Percentiles rank a stretch among this genome's conserved stretches.
phyloP scores from a whole-genome alignment of 495 filamentous ascomycete genomes.

The Hapsidospora chrysogenum region DNA sequence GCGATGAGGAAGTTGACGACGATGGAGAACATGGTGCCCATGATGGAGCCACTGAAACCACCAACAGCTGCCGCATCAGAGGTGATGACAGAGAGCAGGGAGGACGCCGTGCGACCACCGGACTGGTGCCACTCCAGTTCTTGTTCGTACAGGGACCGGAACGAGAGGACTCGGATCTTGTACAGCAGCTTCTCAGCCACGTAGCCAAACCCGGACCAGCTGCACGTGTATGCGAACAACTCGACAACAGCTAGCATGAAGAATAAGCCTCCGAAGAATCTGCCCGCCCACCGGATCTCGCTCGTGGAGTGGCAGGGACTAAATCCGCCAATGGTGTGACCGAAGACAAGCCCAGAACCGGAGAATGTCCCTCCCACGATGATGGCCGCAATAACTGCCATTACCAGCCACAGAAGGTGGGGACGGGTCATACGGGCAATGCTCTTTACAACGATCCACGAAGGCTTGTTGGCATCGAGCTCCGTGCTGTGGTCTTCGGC shows the following conservation, averaged over 20 bases:
- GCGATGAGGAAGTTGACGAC: constrained; percentile 23
- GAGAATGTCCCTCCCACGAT: constrained; percentile 26
- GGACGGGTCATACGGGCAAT: constrained; percentile 9
- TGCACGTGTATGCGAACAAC: constrained; percentile 24
- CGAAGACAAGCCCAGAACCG: constrained; percentile 33
- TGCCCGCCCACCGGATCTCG: constrained; percentile 17
- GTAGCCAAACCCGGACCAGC: constrained; percentile 29
- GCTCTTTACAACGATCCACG: constrained; percentile 6
- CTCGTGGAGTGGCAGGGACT: constrained; percentile 17
- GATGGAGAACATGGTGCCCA: constrained; percentile 31
- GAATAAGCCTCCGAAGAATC: constrained; percentile 36
- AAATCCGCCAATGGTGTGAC: constrained; percentile 23
- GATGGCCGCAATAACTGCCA: constrained; percentile 17
- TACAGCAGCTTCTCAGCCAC: constrained; percentile 29
- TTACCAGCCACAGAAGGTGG: constrained; percentile 10
- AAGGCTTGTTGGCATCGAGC: not conserved
- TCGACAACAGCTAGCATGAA: constrained; percentile 33
- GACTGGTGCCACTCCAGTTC: constrained; percentile 33
- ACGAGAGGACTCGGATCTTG: constrained; percentile 24
- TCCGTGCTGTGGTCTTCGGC: not conserved
- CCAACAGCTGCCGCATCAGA: constrained; percentile 31
- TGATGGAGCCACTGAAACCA: constrained; percentile 23
- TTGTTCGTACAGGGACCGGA: constrained; percentile 27
- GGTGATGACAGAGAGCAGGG: constrained; percentile 32
- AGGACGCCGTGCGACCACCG: constrained; percentile 28